Evolutionary conservation across 2,329 filamentous ascomycete genomes (phyloP), one percentile per base, ranked within the genome.

Genomic region (Ophiostoma quercus): DNA sequence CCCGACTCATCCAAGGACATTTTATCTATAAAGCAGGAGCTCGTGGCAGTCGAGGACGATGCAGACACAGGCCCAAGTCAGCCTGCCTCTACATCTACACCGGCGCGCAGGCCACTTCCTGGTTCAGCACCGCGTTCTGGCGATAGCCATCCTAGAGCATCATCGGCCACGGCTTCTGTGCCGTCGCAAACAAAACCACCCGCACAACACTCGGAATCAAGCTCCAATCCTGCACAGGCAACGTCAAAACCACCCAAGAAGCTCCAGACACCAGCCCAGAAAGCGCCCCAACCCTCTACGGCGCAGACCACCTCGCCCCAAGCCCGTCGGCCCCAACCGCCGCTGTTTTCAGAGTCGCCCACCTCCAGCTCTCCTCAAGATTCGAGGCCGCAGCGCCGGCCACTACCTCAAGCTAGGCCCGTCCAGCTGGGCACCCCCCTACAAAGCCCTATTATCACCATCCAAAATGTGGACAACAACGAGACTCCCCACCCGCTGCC

Each of bases 341-440:
- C 57, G 16, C 32, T 63, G 16, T 63, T 63, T 37, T n/a, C 29
- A 34, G 60, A 63, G 60, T 63, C 60, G 32, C 60, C 60, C 29
- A 62, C 57, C 12, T 34, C 57, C 12, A 22, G 12, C 57, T 62
- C 57, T 3, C 29, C 57, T 19, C 57, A 62, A 16, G 57, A 62
- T 4, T n/a, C 14, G 9, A 32, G 12, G 34, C 57, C 57, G 9
- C 57, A 34, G 57, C 57, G 62, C 9, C 62, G 34, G 32, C 62
- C 62, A 25, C 62, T 65, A n/a, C 62, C 62, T 12, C 62, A 65
- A 19, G 62, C 62, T 5, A 9, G 62, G n/a, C 62, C 62, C 3
- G 34, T 14, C 11, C 60, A 65, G 32, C 60, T 37, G 6, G 29
- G 60, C 8, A 37, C 62, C 34, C 34, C 34, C 0, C 3, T 41